A percentile compares a stretch with the other conserved stretches of the same genome.
These are phyloP conservation scores for Colletotrichum orchidophilum DNA, from an alignment of 2,329 filamentous ascomycete species.

Conservation along the genomic window DNA sequence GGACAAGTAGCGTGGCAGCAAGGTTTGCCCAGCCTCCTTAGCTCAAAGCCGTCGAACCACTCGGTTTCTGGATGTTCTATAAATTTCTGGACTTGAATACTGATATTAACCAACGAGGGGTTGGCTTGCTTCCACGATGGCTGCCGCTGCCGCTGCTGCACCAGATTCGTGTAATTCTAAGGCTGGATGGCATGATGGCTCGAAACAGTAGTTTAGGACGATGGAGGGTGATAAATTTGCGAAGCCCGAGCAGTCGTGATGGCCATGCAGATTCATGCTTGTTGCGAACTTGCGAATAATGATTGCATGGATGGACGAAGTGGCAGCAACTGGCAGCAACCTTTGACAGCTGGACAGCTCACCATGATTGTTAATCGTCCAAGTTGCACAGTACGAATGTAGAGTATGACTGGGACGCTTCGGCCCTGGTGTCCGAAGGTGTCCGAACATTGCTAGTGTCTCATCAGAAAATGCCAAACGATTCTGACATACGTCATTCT, in stretches of 20 bases:
- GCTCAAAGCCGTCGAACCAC: constrained; percentile 10
- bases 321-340: background rate
- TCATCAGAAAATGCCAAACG: background rate
- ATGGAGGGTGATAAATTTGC: background rate
- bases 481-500: constrained; percentile 20
- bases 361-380: background rate
- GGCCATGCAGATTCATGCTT: background rate
- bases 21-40: constrained; percentile 17
- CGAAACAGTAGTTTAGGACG: constrained; percentile 26
- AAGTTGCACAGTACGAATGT: background rate
- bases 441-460: constrained; percentile 10
- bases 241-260: background rate
- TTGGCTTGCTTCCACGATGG: background rate
- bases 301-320: background rate
- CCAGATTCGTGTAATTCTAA: constrained; percentile 23
- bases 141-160: background rate
- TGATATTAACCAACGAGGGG: constrained; percentile 9
- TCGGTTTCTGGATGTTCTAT: constrained; percentile 12
- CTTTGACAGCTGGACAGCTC: background rate
- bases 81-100: constrained; percentile 21
- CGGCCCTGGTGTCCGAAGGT: constrained; percentile 15
- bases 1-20: background rate
- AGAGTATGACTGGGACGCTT: constrained; percentile 25
- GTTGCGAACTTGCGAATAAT: background rate
- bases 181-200: constrained; percentile 23